Base-by-base conservation (phyloP, 305 asterid species). In the Fraxinus sp. region DNA sequence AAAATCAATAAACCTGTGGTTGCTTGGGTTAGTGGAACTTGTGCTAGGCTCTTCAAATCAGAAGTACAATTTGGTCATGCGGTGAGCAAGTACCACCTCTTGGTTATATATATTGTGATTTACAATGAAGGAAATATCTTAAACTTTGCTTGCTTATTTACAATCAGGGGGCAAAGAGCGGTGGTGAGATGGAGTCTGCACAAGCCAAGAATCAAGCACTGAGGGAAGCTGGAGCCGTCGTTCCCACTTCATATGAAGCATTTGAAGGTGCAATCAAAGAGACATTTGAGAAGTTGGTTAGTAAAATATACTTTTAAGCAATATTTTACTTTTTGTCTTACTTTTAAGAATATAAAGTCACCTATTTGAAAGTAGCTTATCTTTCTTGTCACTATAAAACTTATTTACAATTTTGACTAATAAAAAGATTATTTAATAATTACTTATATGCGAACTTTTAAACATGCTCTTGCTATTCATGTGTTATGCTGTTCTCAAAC, bases 201-300 rank as follows among this genome's bases (percentile, higher is more conserved):
- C 99, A 96, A 90, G 99, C 95, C 83, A 96, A 96, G 89, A 96
- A 94, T 86, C 89, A 92, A 90, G 97, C 99, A 79, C 96, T 96
- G 72, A 88, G 85, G 88, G 98, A 93, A 22, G 97, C 97, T 77
- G 97, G 99, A 73, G 99, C 98, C 81, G 92, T 88, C 79, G 98
- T 96, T 83, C 99, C 99, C 79, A 93, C 97, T 86, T 96, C 99
- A 14, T 96, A 71, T 83, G 99, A 96, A 90, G 92, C 97, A 86
- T 91, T 96, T 79, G 99, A 96, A 91, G 88, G 87, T 77, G 90
- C 92, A 49, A 93, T 96, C 86, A 92, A 91, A 85, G 92, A 90
- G 81, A 79, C 94, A 74, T 93, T 90, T 80, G 86, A 79, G 78
- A 92, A 91, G 86, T 81, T 93, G 90, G 93, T 93, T 74, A 76